Conservation (phyloP, 495 filamentous ascomycete genomes). For the Peziza echinospora region DNA sequence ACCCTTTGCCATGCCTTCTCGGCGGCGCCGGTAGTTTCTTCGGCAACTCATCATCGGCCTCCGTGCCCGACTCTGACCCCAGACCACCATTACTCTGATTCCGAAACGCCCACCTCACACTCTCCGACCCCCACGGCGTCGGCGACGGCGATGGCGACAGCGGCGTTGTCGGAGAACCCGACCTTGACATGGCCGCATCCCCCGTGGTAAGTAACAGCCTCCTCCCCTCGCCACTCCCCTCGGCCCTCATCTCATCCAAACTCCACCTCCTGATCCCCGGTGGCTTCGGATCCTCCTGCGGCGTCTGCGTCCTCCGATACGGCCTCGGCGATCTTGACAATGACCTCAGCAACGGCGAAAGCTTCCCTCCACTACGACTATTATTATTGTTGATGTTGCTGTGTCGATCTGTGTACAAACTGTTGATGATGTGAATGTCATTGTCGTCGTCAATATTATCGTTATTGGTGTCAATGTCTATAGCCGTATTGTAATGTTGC, state of each 20-base stretch:
- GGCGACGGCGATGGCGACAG: background rate
- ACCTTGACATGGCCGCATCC: background rate
- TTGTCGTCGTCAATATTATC: too few species aligned
- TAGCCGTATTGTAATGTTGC: too few species aligned
- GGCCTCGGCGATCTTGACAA: background rate
- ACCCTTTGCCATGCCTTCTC: constrained; percentile 11
- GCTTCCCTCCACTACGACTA: too few species aligned
- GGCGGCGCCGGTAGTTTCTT: constrained; percentile 16
- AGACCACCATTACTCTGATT: background rate
- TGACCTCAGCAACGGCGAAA: too few species aligned
- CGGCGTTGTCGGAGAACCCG: background rate
- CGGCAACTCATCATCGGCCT: constrained; percentile 18
- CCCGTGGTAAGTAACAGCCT: background rate
- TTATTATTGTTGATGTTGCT: too few species aligned
- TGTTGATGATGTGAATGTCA: too few species aligned
- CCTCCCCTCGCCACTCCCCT: background rate
- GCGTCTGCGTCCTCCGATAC: background rate
- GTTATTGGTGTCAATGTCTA: too few species aligned
- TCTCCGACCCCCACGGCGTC: background rate
- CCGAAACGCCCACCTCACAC: background rate
- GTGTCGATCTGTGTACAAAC: too few species aligned
- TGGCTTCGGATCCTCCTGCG: background rate
- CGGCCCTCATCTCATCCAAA: background rate
- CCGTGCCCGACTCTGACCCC: constrained; percentile 17
- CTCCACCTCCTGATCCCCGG: background rate